Evolutionary conservation across 2,329 filamentous ascomycete species (phyloP).

Genomic region (Incumbomyces lentus): DNA sequence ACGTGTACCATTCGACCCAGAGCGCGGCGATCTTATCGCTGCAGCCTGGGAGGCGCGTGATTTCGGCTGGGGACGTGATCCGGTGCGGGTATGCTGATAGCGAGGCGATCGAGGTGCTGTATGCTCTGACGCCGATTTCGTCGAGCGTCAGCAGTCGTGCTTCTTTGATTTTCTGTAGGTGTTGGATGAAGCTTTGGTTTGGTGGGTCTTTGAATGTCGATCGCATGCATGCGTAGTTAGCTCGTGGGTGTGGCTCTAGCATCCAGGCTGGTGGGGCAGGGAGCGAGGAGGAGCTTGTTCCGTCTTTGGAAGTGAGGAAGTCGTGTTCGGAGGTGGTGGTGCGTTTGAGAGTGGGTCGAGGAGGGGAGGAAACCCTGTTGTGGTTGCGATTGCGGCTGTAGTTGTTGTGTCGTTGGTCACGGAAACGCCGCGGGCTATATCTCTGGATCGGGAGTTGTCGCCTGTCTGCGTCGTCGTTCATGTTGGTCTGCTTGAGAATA

Average conservation of each 20-base stretch:
- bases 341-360: slow-evolving; percentile 44
- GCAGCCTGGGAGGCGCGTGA: slow-evolving; percentile 61
- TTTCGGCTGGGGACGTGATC: slow-evolving; percentile 36
- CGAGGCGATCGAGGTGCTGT: slow-evolving; percentile 75
- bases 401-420: slow-evolving; percentile 13
- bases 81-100: slow-evolving; percentile 67
- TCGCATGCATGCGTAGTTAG: slow-evolving; percentile 68
- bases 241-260: slow-evolving; percentile 38
- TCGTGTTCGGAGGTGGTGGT: slow-evolving; percentile 74
- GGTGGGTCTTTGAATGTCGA: slow-evolving; percentile 58
- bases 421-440: slow-evolving; percentile 19
- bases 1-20: slow-evolving; percentile 63
- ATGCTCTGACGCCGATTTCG: slow-evolving; percentile 70
- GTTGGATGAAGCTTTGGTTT: slow-evolving; percentile 64
- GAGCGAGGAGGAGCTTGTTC: slow-evolving; percentile 30
- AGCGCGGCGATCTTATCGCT: slow-evolving; percentile 67
- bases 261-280: slow-evolving; percentile 64
- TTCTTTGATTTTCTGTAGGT: slow-evolving; percentile 64
- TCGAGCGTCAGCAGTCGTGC: slow-evolving; percentile 63
- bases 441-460: slow-evolving; percentile 7
- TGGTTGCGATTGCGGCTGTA: slow-evolving; percentile 9
- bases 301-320: slow-evolving; percentile 9
- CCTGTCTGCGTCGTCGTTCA: neutral
- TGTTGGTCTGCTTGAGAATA: neutral
- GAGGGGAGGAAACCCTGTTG: slow-evolving; percentile 13